These are phyloP conservation scores for Emergomyces orientalis DNA, from an alignment of 2,329 filamentous ascomycete genomes.

Conservation along the genomic window DNA sequence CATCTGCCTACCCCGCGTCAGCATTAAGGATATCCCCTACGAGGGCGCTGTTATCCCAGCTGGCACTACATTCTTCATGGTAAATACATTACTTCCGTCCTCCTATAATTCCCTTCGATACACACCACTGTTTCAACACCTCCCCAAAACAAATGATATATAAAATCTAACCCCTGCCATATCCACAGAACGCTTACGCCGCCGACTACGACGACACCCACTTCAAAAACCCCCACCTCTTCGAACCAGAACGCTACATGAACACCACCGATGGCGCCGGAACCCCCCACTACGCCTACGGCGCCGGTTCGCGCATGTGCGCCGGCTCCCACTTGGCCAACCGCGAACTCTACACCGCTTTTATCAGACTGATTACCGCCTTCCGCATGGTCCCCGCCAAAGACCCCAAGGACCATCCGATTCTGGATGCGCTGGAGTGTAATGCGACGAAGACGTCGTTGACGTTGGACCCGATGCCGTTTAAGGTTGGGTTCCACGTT, in stretches of 20 bases:
- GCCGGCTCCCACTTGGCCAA: slow-evolving; percentile 55
- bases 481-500: slow-evolving; percentile 49
- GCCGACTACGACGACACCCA: slow-evolving; percentile 62
- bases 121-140: not conserved
- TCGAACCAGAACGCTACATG: slow-evolving; percentile 64
- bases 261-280: slow-evolving; percentile 43
- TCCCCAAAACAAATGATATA: not conserved
- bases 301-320: slow-evolving; percentile 56
- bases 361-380: slow-evolving; percentile 49
- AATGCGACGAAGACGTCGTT: slow-evolving; percentile 49
- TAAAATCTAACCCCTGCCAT: not conserved
- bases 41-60: slow-evolving; percentile 59
- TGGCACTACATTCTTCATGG: slow-evolving; percentile 72
- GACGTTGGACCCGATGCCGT: slow-evolving; percentile 54
- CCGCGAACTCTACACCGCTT: slow-evolving; percentile 53
- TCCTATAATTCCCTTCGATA: not conserved
- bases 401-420: slow-evolving; percentile 41
- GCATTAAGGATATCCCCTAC: slow-evolving; percentile 63
- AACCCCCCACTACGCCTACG: slow-evolving; percentile 54
- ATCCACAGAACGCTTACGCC: slow-evolving; percentile 58
- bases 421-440: slow-evolving; percentile 50
- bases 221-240: slow-evolving; percentile 54
- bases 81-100: slow-evolving; percentile 18
- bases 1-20: slow-evolving; percentile 64
- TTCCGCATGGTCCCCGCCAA: slow-evolving; percentile 47